These are phyloP conservation scores for Paspalum notatum DNA, from an alignment of 176 grass and related monocot genomes.

Conservation along the genomic window DNA sequence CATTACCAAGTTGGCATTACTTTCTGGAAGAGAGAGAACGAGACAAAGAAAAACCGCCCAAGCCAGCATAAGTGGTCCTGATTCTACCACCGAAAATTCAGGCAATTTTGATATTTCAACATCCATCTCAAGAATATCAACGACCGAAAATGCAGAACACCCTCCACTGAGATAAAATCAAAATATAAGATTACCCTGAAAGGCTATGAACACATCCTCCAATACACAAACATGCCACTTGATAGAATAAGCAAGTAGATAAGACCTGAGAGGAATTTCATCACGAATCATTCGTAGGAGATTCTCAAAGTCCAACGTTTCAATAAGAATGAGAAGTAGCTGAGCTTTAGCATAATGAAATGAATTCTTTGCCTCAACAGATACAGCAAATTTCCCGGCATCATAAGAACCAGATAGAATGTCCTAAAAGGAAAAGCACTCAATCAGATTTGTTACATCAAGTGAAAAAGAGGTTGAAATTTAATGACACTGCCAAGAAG, in stretches of 20 bases:
- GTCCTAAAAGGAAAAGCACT: constrained; percentile 51
- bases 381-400: constrained; percentile 69
- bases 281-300: constrained; percentile 77
- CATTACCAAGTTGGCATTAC: constrained; percentile 52
- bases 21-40: constrained; percentile 73
- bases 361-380: constrained; percentile 73
- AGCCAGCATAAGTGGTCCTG: constrained; percentile 79
- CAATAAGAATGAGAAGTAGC: constrained; percentile 80
- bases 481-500: background rate
- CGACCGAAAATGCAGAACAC: constrained; percentile 69
- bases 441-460: constrained; percentile 33
- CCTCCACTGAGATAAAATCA: constrained; percentile 64
- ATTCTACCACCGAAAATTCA: constrained; percentile 66
- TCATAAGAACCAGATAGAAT: constrained; percentile 81
- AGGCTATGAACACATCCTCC: background rate
- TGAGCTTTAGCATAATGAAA: constrained; percentile 86
- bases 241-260: constrained; percentile 34
- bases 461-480: background rate
- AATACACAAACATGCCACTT: background rate
- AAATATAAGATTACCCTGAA: constrained; percentile 25
- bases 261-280: constrained; percentile 80
- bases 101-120: constrained; percentile 74
- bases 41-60: constrained; percentile 90
- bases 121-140: constrained; percentile 92
- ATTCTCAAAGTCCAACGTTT: constrained; percentile 92